phyloP scores from a whole-genome alignment of 148 eudicot species.

The Heliosperma pusillum region DNA sequence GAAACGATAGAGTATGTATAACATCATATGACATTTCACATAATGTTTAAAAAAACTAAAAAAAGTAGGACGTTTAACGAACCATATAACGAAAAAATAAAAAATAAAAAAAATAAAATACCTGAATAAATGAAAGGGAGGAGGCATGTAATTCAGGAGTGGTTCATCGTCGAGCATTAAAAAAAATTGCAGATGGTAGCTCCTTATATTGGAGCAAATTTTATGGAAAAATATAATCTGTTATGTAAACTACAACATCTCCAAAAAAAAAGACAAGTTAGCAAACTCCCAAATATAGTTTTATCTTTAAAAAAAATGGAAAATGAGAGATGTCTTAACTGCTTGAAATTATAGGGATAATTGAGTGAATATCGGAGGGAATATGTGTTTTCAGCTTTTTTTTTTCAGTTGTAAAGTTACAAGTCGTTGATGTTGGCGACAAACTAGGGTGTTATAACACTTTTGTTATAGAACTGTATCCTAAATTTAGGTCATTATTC shows the following conservation, averaged over 20 bases:
- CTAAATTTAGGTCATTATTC: not conserved
- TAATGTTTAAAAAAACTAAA: too few species aligned
- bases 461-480: not conserved
- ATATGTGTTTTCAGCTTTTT: not conserved
- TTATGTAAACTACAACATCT: not conserved
- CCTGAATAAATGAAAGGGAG: slow-evolving; percentile 5
- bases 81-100: not conserved
- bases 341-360: slow-evolving; percentile 3
- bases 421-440: slow-evolving; percentile 19
- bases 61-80: too few species aligned
- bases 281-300: not conserved
- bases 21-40: too few species aligned
- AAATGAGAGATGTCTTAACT: not conserved
- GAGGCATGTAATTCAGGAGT: slow-evolving; percentile 9
- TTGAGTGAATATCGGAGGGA: slow-evolving; percentile 11
- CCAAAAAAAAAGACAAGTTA: not conserved
- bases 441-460: not conserved
- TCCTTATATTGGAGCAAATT: not conserved
- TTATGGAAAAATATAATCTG: not conserved
- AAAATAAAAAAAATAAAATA: not conserved
- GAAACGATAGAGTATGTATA: too few species aligned
- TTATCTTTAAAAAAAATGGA: not conserved
- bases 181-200: not conserved
- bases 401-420: not conserved
- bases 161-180: not conserved